Percentiles rank a stretch among this genome's conserved stretches.
phyloP scores from a whole-genome alignment of 2,329 filamentous ascomycete genomes.

The Fusarium vanettenii region DNA sequence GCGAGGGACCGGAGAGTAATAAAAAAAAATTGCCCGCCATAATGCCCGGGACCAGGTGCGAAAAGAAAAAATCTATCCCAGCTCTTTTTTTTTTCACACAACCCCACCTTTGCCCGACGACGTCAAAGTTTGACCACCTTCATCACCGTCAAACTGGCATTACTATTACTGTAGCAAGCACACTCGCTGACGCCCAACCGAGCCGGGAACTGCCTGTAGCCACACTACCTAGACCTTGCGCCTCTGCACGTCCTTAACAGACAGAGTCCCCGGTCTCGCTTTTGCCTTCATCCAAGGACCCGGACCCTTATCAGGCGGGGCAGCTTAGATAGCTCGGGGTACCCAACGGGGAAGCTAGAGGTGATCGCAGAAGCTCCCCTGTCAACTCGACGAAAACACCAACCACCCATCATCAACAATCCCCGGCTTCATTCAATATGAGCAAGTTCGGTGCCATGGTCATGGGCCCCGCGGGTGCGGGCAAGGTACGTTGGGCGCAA shows the following conservation, averaged over 20 bases:
- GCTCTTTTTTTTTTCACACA: conserved; percentile 21
- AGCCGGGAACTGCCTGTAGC: conserved; percentile 2
- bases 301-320: conserved; percentile 19
- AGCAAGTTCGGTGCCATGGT: conserved; percentile 95
- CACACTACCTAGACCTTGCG: not conserved
- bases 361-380: conserved; percentile 14
- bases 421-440: conserved; percentile 63
- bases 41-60: not conserved
- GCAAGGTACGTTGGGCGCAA: conserved; percentile 71
- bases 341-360: conserved; percentile 16
- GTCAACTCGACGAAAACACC: conserved; percentile 19
- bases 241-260: not conserved
- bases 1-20: not conserved
- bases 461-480: conserved; percentile 95
- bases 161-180: not conserved
- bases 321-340: conserved; percentile 31
- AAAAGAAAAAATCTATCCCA: conserved; percentile 18
- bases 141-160: conserved; percentile 12
- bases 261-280: not conserved
- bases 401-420: conserved; percentile 18
- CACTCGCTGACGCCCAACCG: conserved; percentile 10
- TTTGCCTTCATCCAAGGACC: not conserved
- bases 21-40: not conserved
- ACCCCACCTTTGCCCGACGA: conserved; percentile 31
- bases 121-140: conserved; percentile 31